Evolutionary conservation across 495 filamentous ascomycete species (phyloP).

Genomic region (Xylaria telfairii): DNA sequence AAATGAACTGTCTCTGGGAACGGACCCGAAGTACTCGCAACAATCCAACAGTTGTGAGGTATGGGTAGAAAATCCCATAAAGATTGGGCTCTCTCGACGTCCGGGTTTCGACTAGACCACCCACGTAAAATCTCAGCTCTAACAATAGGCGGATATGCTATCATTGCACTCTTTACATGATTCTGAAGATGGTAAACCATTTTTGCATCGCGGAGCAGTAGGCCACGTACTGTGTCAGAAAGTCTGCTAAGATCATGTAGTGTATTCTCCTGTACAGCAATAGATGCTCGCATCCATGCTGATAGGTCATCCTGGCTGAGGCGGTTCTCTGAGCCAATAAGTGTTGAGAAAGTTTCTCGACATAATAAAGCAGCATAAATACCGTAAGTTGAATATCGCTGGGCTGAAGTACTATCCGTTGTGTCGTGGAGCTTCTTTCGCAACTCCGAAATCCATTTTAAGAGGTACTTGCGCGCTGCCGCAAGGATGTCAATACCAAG

Average conservation of each 20-base stretch:
- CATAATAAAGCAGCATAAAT: slow-evolving; percentile 59
- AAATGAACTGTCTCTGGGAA: slow-evolving; percentile 44
- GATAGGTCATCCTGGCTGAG: slow-evolving; percentile 32
- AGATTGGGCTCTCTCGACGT: background rate
- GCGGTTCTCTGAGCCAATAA: slow-evolving; percentile 14
- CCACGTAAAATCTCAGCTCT: slow-evolving; percentile 34
- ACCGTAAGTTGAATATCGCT: slow-evolving; percentile 46
- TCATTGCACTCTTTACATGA: slow-evolving; percentile 41
- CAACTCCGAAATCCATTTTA: slow-evolving; percentile 53
- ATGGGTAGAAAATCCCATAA: slow-evolving; percentile 33
- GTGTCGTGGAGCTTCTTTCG: slow-evolving; percentile 51
- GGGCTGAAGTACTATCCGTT: slow-evolving; percentile 45
- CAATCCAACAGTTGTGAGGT: slow-evolving; percentile 44
- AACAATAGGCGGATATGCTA: slow-evolving; percentile 33
- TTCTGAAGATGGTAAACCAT: slow-evolving; percentile 45
- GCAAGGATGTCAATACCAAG: slow-evolving; percentile 27
- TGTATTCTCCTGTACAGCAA: slow-evolving; percentile 51
- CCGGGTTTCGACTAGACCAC: slow-evolving; percentile 3
- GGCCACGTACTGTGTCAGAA: slow-evolving; percentile 36
- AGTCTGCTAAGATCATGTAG: slow-evolving; percentile 39
- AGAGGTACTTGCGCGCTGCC: slow-evolving; percentile 31
- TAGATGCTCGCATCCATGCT: slow-evolving; percentile 42
- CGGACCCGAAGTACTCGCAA: slow-evolving; percentile 24
- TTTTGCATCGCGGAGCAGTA: slow-evolving; percentile 57
- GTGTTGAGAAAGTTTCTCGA: slow-evolving; percentile 51